These are phyloP conservation scores for Erysimum cheiri DNA, from an alignment of 441 rosid genomes.

Conservation along the genomic window DNA sequence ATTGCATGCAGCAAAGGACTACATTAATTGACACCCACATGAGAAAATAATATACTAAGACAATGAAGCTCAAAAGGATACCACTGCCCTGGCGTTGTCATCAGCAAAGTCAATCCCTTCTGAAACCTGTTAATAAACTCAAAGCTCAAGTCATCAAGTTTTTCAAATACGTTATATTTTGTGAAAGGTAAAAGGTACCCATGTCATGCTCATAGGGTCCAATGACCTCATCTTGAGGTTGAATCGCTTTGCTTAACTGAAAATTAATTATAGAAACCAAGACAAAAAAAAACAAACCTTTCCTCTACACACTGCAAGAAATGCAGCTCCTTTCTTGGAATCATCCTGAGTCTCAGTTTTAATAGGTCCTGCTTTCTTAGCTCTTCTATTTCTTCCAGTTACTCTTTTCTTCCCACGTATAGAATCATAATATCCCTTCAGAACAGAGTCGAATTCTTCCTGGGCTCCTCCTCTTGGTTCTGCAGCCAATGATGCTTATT, in stretches of 20 bases:
- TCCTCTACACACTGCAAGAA: constrained; percentile 97
- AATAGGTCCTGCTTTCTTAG: constrained; percentile 54
- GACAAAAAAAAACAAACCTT: constrained; percentile 56
- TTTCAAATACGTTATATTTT: neutral
- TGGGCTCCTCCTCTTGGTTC: constrained; percentile 94
- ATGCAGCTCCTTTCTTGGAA: constrained; percentile 77
- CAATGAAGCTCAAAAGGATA: constrained; percentile 65
- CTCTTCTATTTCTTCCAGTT: constrained; percentile 60
- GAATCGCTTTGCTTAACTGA: constrained; percentile 6
- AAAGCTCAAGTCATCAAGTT: constrained; percentile 3
- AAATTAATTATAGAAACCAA: constrained; percentile 26
- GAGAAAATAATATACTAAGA: constrained; percentile 5
- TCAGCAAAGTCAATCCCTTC: constrained; percentile 98
- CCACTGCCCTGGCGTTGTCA: constrained; percentile 96
- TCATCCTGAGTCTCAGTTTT: constrained; percentile 49
- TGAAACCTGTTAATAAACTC: constrained; percentile 72
- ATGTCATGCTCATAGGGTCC: constrained; percentile 13
- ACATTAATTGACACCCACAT: neutral
- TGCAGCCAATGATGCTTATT: constrained; percentile 47
- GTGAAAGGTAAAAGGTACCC: constrained; percentile 10
- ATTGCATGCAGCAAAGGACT: neutral
- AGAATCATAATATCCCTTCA: constrained; percentile 79
- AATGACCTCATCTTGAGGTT: constrained; percentile 16
- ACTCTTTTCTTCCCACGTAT: constrained; percentile 51
- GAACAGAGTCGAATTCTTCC: constrained; percentile 80